Base-by-base conservation (phyloP, 2,329 filamentous ascomycete genomes). In the Chrysoporthe puriensis region DNA sequence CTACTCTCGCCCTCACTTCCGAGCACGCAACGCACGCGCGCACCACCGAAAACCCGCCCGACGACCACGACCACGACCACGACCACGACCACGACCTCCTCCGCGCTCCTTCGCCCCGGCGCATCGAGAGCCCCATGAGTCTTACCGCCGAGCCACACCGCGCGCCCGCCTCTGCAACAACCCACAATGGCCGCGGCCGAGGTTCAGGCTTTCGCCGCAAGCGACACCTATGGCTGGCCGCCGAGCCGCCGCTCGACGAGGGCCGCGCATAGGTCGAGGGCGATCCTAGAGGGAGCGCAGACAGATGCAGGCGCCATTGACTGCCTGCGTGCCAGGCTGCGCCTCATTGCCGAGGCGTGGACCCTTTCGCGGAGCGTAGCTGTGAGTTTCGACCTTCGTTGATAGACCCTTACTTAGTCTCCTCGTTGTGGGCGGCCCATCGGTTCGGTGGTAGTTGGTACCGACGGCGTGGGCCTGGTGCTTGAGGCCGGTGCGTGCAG, bases 161-260 rank as follows among this genome's bases (percentile, higher is more conserved):
- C 73, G 77, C 83, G 79, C 77, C 57, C 58, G 60, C 42, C 61
- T 79, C 77, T 73, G 73, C 72, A 72, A 78, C 80, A 77, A 80
- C 77, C 77, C 82, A 85, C 74, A 76, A 88, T 88, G 85, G 85
- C 85, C 77, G 78, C 83, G 76, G 81, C 80, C 79, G 79, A 80
- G 73, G 79, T 85, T 79, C 75, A 82, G 77, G 76, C 76, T 71
- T 79, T 77, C 72, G 79, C 74, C 78, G 78, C 73, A 80, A 79
- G 74, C 76, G 76, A 63, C 62, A 63, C 69, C 73, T 77, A 74
- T 80, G 78, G 77, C 71, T 80, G 72, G 74, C 73, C 72, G 73
- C 74, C 75, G 71, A 76, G 70, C 73, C 76, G 59, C 5, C 36
- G 4, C 70, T 73, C 69, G 75, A 77, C 72, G 66, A 76, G 70